phyloP scores from a whole-genome alignment of 2,329 filamentous ascomycete genomes.

The Tolypocladium paradoxum region DNA sequence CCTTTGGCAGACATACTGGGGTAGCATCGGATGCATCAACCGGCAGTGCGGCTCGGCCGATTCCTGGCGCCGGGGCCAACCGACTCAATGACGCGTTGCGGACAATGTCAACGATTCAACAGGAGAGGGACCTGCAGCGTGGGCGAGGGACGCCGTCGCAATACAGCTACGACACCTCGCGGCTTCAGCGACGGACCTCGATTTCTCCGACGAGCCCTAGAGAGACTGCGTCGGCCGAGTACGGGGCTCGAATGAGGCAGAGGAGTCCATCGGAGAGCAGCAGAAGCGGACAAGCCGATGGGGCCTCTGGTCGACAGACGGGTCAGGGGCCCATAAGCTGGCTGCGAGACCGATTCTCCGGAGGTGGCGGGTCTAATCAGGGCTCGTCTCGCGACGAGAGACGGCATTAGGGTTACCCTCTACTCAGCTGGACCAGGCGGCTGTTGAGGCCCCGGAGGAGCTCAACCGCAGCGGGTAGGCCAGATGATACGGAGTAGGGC shows the following conservation, averaged over 20 bases:
- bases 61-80: neutral
- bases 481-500: neutral
- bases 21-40: neutral
- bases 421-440: neutral
- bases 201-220: constrained; percentile 27
- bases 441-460: neutral
- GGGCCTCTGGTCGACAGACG: constrained; percentile 20
- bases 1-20: neutral
- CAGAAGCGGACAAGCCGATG: constrained; percentile 16
- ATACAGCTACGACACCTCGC: constrained; percentile 21
- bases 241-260: constrained; percentile 23
- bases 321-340: constrained; percentile 29
- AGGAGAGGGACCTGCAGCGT: constrained; percentile 13
- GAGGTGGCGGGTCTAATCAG: constrained; percentile 14
- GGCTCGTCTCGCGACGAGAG: constrained; percentile 18
- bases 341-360: constrained; percentile 30
- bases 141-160: constrained; percentile 15
- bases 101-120: constrained; percentile 16
- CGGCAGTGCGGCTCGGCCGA: neutral
- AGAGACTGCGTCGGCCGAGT: constrained; percentile 14
- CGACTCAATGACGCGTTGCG: constrained; percentile 19
- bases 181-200: constrained; percentile 25
- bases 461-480: neutral
- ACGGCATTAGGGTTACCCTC: constrained; percentile 12
- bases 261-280: constrained; percentile 27